Evolutionary conservation across 768 basidiomycete genomes (phyloP), one percentile per base, ranked within the genome.

Genomic region (Russula vinacea): DNA sequence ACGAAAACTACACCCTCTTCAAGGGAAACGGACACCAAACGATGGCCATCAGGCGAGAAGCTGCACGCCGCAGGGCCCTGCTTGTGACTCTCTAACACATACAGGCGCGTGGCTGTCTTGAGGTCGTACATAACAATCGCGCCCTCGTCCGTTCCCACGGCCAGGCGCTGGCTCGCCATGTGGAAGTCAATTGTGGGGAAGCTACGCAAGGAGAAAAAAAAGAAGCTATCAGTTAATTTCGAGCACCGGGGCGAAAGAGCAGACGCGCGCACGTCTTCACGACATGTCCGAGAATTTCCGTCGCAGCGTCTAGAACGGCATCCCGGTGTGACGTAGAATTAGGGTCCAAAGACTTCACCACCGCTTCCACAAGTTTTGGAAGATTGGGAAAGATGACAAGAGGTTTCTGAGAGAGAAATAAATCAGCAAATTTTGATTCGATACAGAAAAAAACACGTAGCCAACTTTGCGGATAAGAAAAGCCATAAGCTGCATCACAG

Each of bases 141-240:
- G 0, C 96, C 97, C 76, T 99, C 97, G 61, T 84, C 86, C 0
- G 95, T 96, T 0, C 97, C 97, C 0, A 98, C 94, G 0, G 90
- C 92, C 5, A 98, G 83, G 16, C 92, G 86, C 72, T 99, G 97
- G 1, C 84, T 87, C 2, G 81, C 77, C 77, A 86, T 87, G 70
- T 98, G 90, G 73, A 99, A 98, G 74, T 94, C 95, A n/a, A 98
- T 85, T 0, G 88, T 88, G 0, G 96, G 95, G 71, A 90, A 98
- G 2, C 94, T 95, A 16, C 49, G 2, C 5, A 22, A 7, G 39
- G 14, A 52, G 32, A 47, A 47, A 22, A 19, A 47, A 47, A 39
- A 39, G 45, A 47, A 32, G 14, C n/a, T 37, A 45, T 24, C 11
- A 17, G 22, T 37, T 13, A 8, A 45, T 49, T n/a, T 54, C 52